Base-by-base conservation (phyloP, 495 filamentous ascomycete genomes). In the Penicillium waksmanii region DNA sequence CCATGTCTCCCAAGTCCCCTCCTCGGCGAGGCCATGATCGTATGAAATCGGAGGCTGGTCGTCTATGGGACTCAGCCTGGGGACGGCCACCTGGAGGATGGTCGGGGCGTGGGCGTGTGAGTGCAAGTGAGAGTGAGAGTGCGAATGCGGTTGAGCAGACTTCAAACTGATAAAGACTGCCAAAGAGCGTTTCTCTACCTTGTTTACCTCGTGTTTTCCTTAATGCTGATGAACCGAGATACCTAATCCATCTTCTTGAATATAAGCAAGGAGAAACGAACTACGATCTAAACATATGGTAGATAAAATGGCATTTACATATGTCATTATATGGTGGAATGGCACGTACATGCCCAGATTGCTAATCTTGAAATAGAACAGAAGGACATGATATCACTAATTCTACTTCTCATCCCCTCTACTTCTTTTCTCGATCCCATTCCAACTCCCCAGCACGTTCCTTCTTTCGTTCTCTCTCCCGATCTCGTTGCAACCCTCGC, bases 401-500 rank as follows among this genome's bases (percentile, higher is more conserved):
- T 4, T 38, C 36, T 38, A 44, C n/a, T 19, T 44, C 42, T 44
- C 7, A n/a, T 43, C 11, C 11, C 18, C 38, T 58, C 23, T 38
- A 53, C 43, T 56, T 59, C 58, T 36, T 56, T 23, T 60, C 57
- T 47, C 63, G 67, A 59, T 71, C 72, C 74, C 77, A 79, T 63
- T 79, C 77, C 57, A 74, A 53, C 33, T 77, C 71, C 2, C 69
- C 70, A 0, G 65, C 68, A 35, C 69, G 57, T 50, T 75, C 73
- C 6, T 58, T 52, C 57, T 81, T 76, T 31, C 76, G 56, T 56
- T 78, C 77, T 7, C 77, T 62, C 51, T 78, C 77, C 9, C 74
- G 64, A 56, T 80, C 78, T 31, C 78, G 63, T 36, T 77, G 72
- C 5, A 71, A 34, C 8, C 72, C 71, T n/a, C 69, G 48, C 50